phyloP scores from a whole-genome alignment of 1,284 basidiomycete species.

The Mycosarcoma mackinlayi region DNA sequence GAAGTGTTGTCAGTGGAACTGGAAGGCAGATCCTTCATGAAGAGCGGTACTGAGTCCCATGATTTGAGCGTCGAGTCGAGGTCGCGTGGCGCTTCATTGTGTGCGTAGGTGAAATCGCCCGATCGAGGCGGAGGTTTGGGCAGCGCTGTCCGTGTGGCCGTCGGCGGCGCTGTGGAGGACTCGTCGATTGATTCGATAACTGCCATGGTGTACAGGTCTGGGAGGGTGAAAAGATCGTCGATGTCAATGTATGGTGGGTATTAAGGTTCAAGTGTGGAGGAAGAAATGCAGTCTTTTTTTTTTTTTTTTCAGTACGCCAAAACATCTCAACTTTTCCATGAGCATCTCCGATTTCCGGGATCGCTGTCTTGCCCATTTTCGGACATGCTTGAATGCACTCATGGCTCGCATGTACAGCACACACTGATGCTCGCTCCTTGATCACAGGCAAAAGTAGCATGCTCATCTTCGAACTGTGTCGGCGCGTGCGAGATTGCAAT shows the following conservation, averaged over 20 bases:
- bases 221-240: not conserved
- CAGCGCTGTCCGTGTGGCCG: not conserved
- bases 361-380: not conserved
- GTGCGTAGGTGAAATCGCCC: slow-evolving; percentile 27
- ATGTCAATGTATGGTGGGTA: not conserved
- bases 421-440: not conserved
- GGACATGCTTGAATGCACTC: too few relatives aligned
- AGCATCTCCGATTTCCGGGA: not conserved
- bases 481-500: too few relatives aligned
- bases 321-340: not conserved
- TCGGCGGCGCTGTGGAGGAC: not conserved
- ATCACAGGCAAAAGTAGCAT: too few relatives aligned
- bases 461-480: too few relatives aligned
- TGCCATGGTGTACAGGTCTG: slow-evolving; percentile 12
- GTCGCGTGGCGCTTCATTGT: slow-evolving; percentile 19
- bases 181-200: slow-evolving; percentile 18
- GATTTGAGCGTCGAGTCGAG: slow-evolving; percentile 34
- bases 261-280: slow-evolving; percentile 1
- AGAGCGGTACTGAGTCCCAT: slow-evolving; percentile 75
- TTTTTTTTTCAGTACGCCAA: not conserved
- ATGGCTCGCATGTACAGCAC: too few relatives aligned
- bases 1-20: slow-evolving; percentile 54
- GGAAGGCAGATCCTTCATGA: slow-evolving; percentile 86
- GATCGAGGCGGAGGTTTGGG: slow-evolving; percentile 25
- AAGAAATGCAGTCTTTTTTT: not conserved